Conservation (phyloP, 768 basidiomycete species). For the Mycena rosella region DNA sequence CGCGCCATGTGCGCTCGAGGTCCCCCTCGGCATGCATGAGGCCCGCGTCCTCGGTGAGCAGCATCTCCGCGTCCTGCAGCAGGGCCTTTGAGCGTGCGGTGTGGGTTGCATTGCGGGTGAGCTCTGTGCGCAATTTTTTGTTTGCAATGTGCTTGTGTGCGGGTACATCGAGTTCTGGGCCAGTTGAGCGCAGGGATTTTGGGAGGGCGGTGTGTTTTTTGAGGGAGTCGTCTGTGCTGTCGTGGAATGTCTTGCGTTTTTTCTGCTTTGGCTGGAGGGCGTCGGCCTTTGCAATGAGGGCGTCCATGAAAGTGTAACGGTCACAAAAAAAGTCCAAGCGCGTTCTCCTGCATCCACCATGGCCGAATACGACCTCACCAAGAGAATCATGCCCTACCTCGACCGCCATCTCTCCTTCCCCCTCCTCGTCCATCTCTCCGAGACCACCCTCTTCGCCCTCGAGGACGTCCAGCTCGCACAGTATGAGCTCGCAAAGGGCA, state of each 20-base stretch:
- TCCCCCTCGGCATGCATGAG: conserved; percentile 80
- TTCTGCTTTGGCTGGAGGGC: conserved; percentile 64
- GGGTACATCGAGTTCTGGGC: conserved; percentile 57
- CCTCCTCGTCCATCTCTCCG: conserved; percentile 87
- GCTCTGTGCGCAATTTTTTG: conserved; percentile 79
- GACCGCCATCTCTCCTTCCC: conserved; percentile 97
- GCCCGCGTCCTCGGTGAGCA: conserved; percentile 79
- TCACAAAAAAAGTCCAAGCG: neutral
- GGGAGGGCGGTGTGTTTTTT: conserved; percentile 72
- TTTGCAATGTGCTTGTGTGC: conserved; percentile 76
- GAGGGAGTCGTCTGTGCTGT: conserved; percentile 71
- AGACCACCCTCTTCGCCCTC: conserved; percentile 79
- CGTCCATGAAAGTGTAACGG: conserved; percentile 65
- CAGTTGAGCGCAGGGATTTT: conserved; percentile 70
- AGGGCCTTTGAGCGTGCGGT: conserved; percentile 73
- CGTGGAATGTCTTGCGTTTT: conserved; percentile 57
- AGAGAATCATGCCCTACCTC: conserved; percentile 90
- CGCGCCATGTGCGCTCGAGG: conserved; percentile 92
- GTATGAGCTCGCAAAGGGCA: conserved; percentile 97
- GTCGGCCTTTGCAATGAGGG: conserved; percentile 79
- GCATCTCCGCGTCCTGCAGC: conserved; percentile 77
- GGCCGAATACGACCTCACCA: conserved; percentile 93
- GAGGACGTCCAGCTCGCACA: conserved; percentile 90
- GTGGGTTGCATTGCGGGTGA: conserved; percentile 72
- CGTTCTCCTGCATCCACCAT: conserved; percentile 53